Base-by-base conservation (phyloP, 441 rosid species). In the Gossypium laxum region DNA sequence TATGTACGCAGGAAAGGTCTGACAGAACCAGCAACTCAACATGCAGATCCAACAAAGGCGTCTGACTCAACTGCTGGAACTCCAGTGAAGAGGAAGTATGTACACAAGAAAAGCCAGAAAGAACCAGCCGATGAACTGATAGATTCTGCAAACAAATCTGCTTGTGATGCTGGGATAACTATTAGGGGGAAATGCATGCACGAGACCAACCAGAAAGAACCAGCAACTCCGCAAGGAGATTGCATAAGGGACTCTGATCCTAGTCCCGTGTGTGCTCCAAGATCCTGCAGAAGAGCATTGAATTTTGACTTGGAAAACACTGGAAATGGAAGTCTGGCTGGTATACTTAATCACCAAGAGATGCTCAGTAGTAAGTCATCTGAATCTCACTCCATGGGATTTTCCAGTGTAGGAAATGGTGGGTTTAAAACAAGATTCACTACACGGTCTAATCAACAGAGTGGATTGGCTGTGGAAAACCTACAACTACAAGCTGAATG, bases 251-350 rank as follows among this genome's bases (percentile, higher is more conserved):
- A 68, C 52, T 57, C 73, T 55, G 64, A 72, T 74, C 58, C 72
- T 61, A 54, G 72, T 73, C 69, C 80, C 21, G 76, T 63, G 54
- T 65, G 58, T 47, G 59, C 67, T 52, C 75, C 10, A 57, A 85
- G 77, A 67, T 83, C 93, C 74, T 86, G 96, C 77, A 80, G 82
- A 74, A 88, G 84, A 72, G 82, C 75, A 68, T 80, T 93, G 79
- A 75, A 74, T 71, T 91, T 91, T 76, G 89, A 84, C 68, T 68
- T 74, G 72, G 91, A 85, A 82, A 79, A 78, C 54, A 54, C 67
- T 28, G 63, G 75, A 50, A 81, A 75, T 60, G 79, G 47, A 67
- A 41, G 51, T 51, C 73, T 43, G 61, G 63, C 65, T n/a, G 72
- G 64, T 65, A 71, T 10, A 22, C 70, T 43, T 50, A 58, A 59